phyloP scores from a whole-genome alignment of 73 alveolate species.

The Effrenium voratum region DNA sequence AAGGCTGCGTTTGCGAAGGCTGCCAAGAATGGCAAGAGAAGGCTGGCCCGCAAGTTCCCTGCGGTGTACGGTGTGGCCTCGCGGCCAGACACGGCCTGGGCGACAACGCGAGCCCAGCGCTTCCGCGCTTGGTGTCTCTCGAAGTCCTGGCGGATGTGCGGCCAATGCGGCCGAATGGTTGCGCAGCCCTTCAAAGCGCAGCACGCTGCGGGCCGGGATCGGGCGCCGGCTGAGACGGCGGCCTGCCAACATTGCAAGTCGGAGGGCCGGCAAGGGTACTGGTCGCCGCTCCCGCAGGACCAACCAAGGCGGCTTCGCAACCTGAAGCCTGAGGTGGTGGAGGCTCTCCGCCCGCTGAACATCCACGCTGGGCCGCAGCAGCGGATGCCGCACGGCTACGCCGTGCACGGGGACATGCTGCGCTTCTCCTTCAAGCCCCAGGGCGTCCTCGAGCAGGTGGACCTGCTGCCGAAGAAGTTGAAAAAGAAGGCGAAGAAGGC shows the following conservation, averaged over 20 bases:
- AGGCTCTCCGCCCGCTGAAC: slow-evolving; percentile 29
- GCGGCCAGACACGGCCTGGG: neutral
- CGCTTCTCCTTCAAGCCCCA: slow-evolving; percentile 24
- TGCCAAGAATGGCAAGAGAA: neutral
- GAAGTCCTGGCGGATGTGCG: slow-evolving; percentile 32
- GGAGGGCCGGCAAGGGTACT: neutral
- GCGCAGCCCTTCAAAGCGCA: neutral
- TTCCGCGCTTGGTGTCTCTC: neutral
- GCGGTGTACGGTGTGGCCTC: neutral
- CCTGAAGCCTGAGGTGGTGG: neutral
- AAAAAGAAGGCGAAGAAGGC: neutral
- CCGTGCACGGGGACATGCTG: slow-evolving; percentile 20
- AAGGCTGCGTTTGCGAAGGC: neutral
- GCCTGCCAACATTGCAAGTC: slow-evolving; percentile 3
- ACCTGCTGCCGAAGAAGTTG: neutral
- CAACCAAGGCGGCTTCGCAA: neutral
- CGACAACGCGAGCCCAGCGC: neutral
- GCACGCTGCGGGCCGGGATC: neutral
- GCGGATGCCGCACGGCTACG: slow-evolving; percentile 31
- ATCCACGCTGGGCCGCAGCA: neutral
- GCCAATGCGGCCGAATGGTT: slow-evolving; percentile 48
- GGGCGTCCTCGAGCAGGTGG: neutral
- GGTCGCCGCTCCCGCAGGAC: neutral
- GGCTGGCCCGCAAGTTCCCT: neutral
- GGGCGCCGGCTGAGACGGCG: neutral